Evolutionary conservation across 192 early-diverging fungal species (phyloP).

Genomic region (Coemansia sp.): DNA sequence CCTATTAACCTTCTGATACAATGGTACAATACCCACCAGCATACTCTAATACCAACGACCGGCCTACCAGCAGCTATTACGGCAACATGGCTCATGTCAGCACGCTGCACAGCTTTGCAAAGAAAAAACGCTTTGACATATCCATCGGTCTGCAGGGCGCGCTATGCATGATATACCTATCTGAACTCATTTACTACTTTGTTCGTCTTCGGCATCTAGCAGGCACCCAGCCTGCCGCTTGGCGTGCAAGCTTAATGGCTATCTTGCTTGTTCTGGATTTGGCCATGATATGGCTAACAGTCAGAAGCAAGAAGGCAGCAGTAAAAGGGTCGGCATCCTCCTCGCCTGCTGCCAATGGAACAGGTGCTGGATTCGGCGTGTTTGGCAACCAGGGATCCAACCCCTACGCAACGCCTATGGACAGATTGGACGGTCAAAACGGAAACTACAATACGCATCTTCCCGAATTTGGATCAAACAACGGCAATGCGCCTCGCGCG

Average conservation of each 20-base stretch:
- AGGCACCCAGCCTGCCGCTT: constrained; percentile 32
- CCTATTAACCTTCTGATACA: neutral
- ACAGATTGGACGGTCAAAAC: constrained; percentile 1
- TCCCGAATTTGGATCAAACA: constrained; percentile 4
- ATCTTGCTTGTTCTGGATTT: constrained; percentile 40
- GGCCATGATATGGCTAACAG: constrained; percentile 46
- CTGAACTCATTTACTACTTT: constrained; percentile 47
- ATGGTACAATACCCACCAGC: constrained; percentile 7
- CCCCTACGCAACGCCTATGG: constrained; percentile 2
- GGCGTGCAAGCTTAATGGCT: constrained; percentile 50
- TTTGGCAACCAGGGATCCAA: neutral
- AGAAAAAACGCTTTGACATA: constrained; percentile 41
- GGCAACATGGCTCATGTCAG: constrained; percentile 6
- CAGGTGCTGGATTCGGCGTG: neutral
- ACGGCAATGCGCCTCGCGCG: constrained; percentile 5
- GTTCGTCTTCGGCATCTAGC: constrained; percentile 37
- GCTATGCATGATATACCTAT: constrained; percentile 31
- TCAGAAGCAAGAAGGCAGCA: constrained; percentile 25
- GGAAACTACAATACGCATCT: constrained; percentile 1
- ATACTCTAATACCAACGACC: constrained; percentile 1
- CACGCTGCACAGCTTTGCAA: constrained; percentile 14
- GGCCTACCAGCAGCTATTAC: constrained; percentile 14
- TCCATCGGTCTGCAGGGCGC: constrained; percentile 45
- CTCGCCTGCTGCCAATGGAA: neutral
- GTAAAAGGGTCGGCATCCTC: neutral